phyloP scores from a whole-genome alignment of 768 basidiomycete species.

The Asterophora lycoperdoides region DNA sequence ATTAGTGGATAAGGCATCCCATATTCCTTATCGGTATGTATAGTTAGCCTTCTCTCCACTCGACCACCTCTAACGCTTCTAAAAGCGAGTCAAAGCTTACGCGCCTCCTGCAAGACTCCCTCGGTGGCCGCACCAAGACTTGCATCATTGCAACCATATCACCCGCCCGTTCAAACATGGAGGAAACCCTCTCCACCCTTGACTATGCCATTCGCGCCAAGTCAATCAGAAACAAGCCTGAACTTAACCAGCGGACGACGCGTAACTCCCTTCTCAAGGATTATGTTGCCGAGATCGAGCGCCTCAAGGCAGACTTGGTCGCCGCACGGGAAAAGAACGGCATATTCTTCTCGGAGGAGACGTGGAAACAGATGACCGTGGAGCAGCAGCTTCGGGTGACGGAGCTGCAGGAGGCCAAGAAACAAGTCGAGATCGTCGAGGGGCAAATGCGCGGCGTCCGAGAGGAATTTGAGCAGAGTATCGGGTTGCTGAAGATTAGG shows the following conservation, averaged over 20 bases:
- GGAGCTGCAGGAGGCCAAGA: slow-evolving; percentile 77
- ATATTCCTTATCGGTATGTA: slow-evolving; percentile 87
- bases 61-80: neutral
- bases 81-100: slow-evolving; percentile 94
- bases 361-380: slow-evolving; percentile 75
- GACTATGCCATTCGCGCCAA: slow-evolving; percentile 96
- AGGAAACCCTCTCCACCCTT: slow-evolving; percentile 95
- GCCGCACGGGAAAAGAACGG: slow-evolving; percentile 97
- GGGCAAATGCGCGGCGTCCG: slow-evolving; percentile 72
- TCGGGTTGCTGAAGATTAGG: slow-evolving; percentile 65
- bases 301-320: slow-evolving; percentile 83
- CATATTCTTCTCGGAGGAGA: slow-evolving; percentile 88
- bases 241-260: slow-evolving; percentile 92
- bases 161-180: slow-evolving; percentile 89
- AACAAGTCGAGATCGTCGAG: slow-evolving; percentile 79
- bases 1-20: slow-evolving; percentile 85
- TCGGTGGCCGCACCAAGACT: slow-evolving; percentile 95
- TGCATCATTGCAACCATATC: slow-evolving; percentile 97
- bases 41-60: neutral
- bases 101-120: slow-evolving; percentile 95
- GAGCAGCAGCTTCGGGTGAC: slow-evolving; percentile 77
- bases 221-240: slow-evolving; percentile 92
- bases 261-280: slow-evolving; percentile 90
- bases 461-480: slow-evolving; percentile 91
- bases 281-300: slow-evolving; percentile 90